Percentiles rank a stretch among this genome's conserved stretches.
phyloP scores from a whole-genome alignment of 257 asterid species.

The Capsicum pubescens region DNA sequence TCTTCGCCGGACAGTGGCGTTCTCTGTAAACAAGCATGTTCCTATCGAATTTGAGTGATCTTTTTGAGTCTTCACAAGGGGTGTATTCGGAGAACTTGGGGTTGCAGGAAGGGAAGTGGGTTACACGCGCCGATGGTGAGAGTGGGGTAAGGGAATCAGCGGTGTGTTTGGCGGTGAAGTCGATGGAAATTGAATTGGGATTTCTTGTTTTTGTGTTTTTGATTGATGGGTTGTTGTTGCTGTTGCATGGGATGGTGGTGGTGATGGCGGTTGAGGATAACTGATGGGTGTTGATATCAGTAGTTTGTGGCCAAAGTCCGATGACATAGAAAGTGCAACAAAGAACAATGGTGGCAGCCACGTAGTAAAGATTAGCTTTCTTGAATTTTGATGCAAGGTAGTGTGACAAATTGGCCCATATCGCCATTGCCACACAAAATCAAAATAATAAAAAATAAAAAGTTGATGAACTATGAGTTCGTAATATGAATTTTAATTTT shows the following conservation, averaged over 20 bases:
- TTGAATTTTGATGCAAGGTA: conserved; percentile 57
- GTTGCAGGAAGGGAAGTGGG: conserved; percentile 62
- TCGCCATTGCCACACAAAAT: conserved; percentile 57
- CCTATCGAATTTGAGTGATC: conserved; percentile 72
- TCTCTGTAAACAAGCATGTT: conserved; percentile 66
- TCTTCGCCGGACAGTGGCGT: conserved; percentile 82
- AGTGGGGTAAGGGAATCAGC: conserved; percentile 55
- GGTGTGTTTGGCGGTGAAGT: conserved; percentile 70
- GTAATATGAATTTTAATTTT: no score
- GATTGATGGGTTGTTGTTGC: background rate
- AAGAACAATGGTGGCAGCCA: conserved; percentile 56
- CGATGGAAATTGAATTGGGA: conserved; percentile 39
- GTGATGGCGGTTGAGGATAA: conserved; percentile 42
- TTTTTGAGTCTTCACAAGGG: conserved; percentile 72
- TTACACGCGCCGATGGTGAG: conserved; percentile 53
- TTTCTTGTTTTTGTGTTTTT: background rate
- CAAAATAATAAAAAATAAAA: background rate
- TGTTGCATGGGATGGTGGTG: conserved; percentile 51
- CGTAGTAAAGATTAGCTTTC: conserved; percentile 60
- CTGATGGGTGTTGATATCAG: conserved; percentile 41
- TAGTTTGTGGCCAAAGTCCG: conserved; percentile 77
- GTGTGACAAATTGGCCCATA: conserved; percentile 50
- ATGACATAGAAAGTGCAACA: conserved; percentile 70
- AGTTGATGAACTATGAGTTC: background rate
- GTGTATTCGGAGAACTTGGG: conserved; percentile 73